Evolutionary conservation across 2,329 filamentous ascomycete species (phyloP).

Genomic region (Cephalotrichum gorgonifer): DNA sequence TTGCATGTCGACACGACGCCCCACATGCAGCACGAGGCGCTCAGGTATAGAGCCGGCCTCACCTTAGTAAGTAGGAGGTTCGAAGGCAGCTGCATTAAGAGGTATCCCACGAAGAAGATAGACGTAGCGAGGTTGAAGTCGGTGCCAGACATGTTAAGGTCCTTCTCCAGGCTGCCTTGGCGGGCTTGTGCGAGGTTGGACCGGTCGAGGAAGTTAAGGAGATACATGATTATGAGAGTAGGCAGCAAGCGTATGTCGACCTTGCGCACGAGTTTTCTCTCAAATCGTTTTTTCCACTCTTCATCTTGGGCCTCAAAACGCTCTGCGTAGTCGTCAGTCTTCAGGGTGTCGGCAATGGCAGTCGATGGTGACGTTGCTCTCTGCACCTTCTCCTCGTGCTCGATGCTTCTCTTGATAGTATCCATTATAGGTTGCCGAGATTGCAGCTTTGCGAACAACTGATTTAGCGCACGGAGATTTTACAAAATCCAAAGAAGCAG

Average conservation of each 20-base stretch:
- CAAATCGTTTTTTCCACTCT: slow-evolving; percentile 11
- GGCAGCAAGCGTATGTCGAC: slow-evolving; percentile 20
- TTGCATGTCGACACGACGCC: slow-evolving; percentile 20
- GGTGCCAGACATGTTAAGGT: slow-evolving; percentile 36
- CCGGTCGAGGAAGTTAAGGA: slow-evolving; percentile 17
- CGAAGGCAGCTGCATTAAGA: slow-evolving; percentile 14
- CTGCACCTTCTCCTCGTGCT: neutral
- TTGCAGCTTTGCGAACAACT: neutral
- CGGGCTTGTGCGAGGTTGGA: slow-evolving; percentile 18
- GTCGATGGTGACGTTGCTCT: neutral
- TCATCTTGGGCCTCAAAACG: slow-evolving; percentile 9
- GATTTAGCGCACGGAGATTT: neutral
- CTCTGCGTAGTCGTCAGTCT: neutral
- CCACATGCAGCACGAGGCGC: slow-evolving; percentile 26
- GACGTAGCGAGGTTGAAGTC: slow-evolving; percentile 39
- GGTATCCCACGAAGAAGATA: slow-evolving; percentile 43
- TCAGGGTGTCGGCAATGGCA: neutral
- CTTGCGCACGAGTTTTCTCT: slow-evolving; percentile 18
- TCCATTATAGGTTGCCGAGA: neutral
- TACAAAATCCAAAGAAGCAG: neutral
- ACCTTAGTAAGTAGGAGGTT: slow-evolving; percentile 17
- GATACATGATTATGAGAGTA: slow-evolving; percentile 24
- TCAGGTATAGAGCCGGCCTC: slow-evolving; percentile 28
- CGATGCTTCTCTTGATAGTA: neutral
- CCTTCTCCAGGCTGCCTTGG: slow-evolving; percentile 30